Conservation (phyloP, 495 filamentous ascomycete genomes). For the Zalerion maritima region DNA sequence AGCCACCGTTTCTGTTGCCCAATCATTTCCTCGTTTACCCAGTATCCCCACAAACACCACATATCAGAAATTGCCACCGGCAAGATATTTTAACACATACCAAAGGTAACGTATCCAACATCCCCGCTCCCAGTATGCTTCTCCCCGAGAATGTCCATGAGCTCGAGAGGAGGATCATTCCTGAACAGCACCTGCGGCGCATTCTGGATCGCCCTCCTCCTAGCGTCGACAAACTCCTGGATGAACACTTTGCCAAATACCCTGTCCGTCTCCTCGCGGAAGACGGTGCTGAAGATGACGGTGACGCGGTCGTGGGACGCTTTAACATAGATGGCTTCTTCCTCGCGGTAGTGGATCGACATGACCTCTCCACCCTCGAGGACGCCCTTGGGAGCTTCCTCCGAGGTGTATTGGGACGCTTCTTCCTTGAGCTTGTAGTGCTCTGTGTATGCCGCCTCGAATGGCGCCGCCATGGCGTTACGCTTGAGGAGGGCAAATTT, state of each 20-base stretch:
- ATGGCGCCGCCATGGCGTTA: conserved; percentile 95
- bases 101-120: conserved; percentile 95
- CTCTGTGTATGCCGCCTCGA: conserved; percentile 90
- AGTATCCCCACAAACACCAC: no score
- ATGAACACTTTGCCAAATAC: conserved; percentile 94
- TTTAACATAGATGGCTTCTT: conserved; percentile 99
- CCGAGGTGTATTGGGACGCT: conserved; percentile 76
- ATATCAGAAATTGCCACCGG: neutral
- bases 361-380: conserved; percentile 83
- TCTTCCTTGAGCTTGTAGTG: conserved; percentile 73
- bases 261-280: conserved; percentile 91
- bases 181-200: conserved; percentile 96
- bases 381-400: conserved; percentile 80
- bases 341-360: conserved; percentile 94
- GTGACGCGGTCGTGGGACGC: conserved; percentile 93
- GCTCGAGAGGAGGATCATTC: conserved; percentile 84
- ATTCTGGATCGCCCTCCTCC: conserved; percentile 89
- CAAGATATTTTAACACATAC: conserved; percentile 29
- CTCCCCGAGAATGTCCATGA: conserved; percentile 73
- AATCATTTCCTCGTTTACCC: no score
- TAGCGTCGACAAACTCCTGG: conserved; percentile 91
- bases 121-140: conserved; percentile 57
- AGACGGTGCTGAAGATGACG: conserved; percentile 97
- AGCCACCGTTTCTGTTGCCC: conserved; percentile 10
- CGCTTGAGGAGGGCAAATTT: conserved; percentile 83